Evolutionary conservation across 371 early-diverging fungal genomes (phyloP), one percentile per base, ranked within the genome.

Genomic region (Chytridium lagenaria): DNA sequence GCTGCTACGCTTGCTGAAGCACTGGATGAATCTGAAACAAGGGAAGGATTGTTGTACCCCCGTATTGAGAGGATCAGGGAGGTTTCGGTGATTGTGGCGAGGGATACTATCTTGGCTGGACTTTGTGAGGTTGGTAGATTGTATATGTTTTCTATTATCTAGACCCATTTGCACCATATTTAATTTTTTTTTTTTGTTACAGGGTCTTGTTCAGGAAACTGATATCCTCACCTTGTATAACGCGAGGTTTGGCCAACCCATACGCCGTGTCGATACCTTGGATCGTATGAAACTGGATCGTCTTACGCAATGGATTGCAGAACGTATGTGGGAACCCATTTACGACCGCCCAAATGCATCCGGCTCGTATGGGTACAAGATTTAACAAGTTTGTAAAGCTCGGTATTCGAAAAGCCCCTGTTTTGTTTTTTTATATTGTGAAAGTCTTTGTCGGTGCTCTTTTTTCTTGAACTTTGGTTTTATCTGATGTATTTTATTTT

Each of bases 1-100:
- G 90, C 97, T 31, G 89, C 87, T 59, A 90, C 93, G 59, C 87
- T 95, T n/a, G 87, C 97, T n/a, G 81, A 87, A 57, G 85, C 93
- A 15, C 80, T 95, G 51, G 88, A 88, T 1, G 74, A 72, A 0
- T 86, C 92, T 50, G 97, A 96, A 81, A 52, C 2, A 5, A 85
- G 68, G 2, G 73, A 77, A 22, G 89, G 90, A 36, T 80, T 89
- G 63, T 80, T 96, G 63, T 96, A 95, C 77, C 97, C 97, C 3
- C 82, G 86, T 39, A 78, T 95, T 71, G 83, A 84, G 52, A 92
- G 97, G 68, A 95, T 95, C 72, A 90, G 96, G 67, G 87, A 92
- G 44, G 90, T 92, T 12, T 74, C 75, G 5, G 77, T 74, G 2
- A 26, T 49, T 33, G 34, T 79, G 12, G 71, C 80, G 36, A 52